Evolutionary conservation across 2,329 filamentous ascomycete genomes (phyloP), one percentile per base, ranked within the genome.

Genomic region (Emydomyces testavorans): DNA sequence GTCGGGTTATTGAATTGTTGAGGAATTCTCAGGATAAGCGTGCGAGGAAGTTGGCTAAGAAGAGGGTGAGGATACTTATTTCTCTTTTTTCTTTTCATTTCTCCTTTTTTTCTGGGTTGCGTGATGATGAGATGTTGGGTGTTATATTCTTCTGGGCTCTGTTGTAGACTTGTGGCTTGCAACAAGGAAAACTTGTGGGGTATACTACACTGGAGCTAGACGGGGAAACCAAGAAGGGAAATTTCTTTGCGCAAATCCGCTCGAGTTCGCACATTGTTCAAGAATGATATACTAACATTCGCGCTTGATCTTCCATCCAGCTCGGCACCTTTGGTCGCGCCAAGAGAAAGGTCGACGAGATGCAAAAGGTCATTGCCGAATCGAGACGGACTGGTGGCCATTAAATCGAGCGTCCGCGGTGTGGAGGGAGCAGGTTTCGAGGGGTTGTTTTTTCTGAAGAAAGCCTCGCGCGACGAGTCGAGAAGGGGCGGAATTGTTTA

Each of bases 21-120:
- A 87, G 92, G 67, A 98, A 98, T 85, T 83, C 80, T 78, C 93
- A 94, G 79, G 92, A 98, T 76, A 96, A 96, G 86, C 87, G 90
- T 74, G 90, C 90, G 66, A 82, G 90, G 64, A 95, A 95, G 83
- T 85, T 95, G 67, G 90, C 90, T 66, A 96, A 96, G 89, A 95
- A 94, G 85, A 83, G 90, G 73, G 85, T 90, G 80, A 61, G 83
- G 79, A 52, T n/a, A n/a, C n/a, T n/a, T n/a, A n/a, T 49, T 48
- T 21, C 50, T 35, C 46, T 46, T 38, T 23, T 46, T 13, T 10
- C 28, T 15, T 23, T 44, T 51, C 31, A 46, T 50, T 32, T 42
- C n/a, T 20, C 16, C 4, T 13, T 6, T 26, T 40, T 15, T n/a
- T n/a, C n/a, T n/a, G n/a, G n/a, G n/a, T n/a, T n/a, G n/a, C n/a